Evolutionary conservation across 106 monocot species (phyloP), one percentile per base, ranked within the genome.

Genomic region (Posidonia australis): DNA sequence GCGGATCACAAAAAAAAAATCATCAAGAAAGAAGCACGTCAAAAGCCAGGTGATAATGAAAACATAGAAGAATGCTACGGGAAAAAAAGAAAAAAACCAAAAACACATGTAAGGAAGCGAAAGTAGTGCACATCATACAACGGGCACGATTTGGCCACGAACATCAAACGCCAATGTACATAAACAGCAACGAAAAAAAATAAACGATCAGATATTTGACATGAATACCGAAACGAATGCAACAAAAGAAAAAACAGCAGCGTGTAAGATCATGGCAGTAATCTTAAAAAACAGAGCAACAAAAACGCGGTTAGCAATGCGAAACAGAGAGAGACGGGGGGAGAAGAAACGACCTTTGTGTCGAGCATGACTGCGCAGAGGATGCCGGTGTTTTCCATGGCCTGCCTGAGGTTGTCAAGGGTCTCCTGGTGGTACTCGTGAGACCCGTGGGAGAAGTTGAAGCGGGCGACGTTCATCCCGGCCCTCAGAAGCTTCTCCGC

Each of bases 371-470:
- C 75, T 25, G 87, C 83, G 75, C 87, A 87, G 18, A 83, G 72
- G 72, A 80, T 83, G 51, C 69, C 74, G 28, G 87, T 78, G 76
- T 80, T 83, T 20, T 76, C 71, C 83, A 87, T 83, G 26, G 87
- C 83, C 30, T 53, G 53, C 36, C 51, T 58, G 72, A 86, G 80
- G 49, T 82, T 82, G 13, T 86, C 71, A 20, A 86, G 82, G 5
- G 86, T 86, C 76, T 87, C 87, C 70, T 80, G 74, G 43, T 87
- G 87, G 53, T 87, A 87, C 70, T 80, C 80, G 54, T 87, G 87
- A 5, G 74, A 53, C 3, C 87, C 87, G 24, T 80, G 80, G 9
- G 80, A 83, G 72, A 87, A 87, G 48, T 87, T 87, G 80, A 87
- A 87, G 26, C 83, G 46, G n/a, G 83, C 83, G 10, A 87, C 80